A percentile compares a stretch with the other conserved stretches of the same genome.
Evolutionary conservation across 164 flowering plant species (phyloP).

Genomic region (Piper longum): DNA sequence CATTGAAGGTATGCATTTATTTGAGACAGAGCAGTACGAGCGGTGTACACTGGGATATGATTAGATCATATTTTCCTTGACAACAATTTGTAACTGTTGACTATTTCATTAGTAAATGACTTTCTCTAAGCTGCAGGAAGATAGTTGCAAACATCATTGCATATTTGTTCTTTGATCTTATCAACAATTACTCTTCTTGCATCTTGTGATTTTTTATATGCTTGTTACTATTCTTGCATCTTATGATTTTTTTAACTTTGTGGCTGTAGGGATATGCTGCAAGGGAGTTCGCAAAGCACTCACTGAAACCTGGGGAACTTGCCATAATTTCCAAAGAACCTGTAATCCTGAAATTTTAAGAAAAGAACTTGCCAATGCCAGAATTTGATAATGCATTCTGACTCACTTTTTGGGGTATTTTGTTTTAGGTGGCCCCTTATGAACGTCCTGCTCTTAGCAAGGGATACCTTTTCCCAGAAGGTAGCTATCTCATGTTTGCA

Average conservation of each 20-base stretch:
- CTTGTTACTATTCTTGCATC: not conserved
- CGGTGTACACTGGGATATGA: no score
- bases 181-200: not conserved
- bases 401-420: not conserved
- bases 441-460: constrained; percentile 99
- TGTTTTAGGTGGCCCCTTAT: constrained; percentile 90
- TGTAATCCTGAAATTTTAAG: constrained; percentile 20
- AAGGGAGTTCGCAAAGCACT: constrained; percentile 73
- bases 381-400: not conserved
- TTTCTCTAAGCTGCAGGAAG: no score
- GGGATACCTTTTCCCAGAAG: constrained; percentile 86
- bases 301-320: constrained; percentile 66
- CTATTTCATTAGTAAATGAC: no score
- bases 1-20: no score
- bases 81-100: no score
- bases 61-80: no score
- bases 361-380: not conserved
- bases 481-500: constrained; percentile 23
- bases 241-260: not conserved
- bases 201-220: not conserved
- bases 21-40: no score
- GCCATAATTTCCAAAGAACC: constrained; percentile 92
- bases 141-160: no score
- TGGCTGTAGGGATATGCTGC: constrained; percentile 92
- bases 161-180: no score